Base-by-base conservation (phyloP, 495 filamentous ascomycete species). In the Trichocladium uniseriatum region DNA sequence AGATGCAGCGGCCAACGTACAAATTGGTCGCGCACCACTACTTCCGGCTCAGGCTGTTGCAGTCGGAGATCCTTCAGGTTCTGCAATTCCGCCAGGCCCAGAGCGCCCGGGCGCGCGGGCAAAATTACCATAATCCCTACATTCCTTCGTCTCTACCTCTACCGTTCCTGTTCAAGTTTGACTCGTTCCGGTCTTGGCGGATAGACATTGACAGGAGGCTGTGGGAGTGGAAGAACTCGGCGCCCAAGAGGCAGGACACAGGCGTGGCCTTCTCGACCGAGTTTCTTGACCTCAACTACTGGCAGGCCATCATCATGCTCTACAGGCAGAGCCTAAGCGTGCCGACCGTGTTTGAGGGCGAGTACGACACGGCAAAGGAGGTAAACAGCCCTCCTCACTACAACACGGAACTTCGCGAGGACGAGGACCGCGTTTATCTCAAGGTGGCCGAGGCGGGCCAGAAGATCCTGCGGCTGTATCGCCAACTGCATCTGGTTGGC, bases 281-380 rank as follows among this genome's bases (percentile, higher is more conserved):
- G 41, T 90, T 96, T 54, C 70, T 96, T 6, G 87, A 95, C 51
- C 67, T 97, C 41, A 97, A 97, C 61, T 97, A 96, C 62, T 97
- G 89, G 88, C 91, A 97, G 64, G 86, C 89, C n/a, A 80, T 96
- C 45, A 94, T 97, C 54, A 86, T 94, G 87, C 78, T 97, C 3
- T 97, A 96, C 64, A 76, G 90, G 46, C 91, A 95, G 58, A 91
- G 87, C 59, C 69, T 97, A 40, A 86, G 85, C 16, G 87, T 91
- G n/a, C 90, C 90, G 11, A 79, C 83, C 5, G 76, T 86, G 49
- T 78, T 95, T 45, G 87, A 88, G 38, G 82, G 82, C 18, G 89
- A 95, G 65, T 74, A 86, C 36, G 79, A 78, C 36, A 82, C 81
- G 1, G 76, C 81, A 2, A 84, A 73, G 50, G 72, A 75, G 51